Base-by-base conservation (phyloP, 352 stramenopile genomes). In the Globisporangium iwayamae region DNA sequence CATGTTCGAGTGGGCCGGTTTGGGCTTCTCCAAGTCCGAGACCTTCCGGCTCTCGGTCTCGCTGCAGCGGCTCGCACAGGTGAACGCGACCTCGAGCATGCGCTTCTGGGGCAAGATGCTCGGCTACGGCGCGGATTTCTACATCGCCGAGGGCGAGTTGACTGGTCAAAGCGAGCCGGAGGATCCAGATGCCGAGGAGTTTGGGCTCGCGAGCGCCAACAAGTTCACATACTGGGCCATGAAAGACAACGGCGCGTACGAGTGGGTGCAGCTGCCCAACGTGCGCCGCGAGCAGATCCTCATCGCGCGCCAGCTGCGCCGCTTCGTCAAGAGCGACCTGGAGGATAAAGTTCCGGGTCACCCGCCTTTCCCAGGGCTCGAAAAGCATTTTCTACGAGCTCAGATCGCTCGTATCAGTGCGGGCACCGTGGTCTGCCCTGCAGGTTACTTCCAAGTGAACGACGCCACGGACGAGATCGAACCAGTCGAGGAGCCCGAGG, bases 221-320 rank as follows among this genome's bases (percentile, higher is more conserved):
- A 94, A 93, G 62, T 90, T 89, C 63, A 96, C 88, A 13, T 97
- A 97, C 69, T 98, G 87, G 87, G 88, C 85, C 3, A 87, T 93
- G 81, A 86, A 87, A 61, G 85, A 91, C 68, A 73, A 92, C 47
- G 81, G 82, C n/a, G 60, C 46, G 45, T 94, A 91, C 67, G 67
- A 87, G 50, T 98, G 91, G 92, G 71, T 82, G 4, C 81, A 93
- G 58, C 68, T 98, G 28, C 89, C 89, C 6, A 83, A 73, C 30
- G 86, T 96, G 9, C 83, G 67, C 11, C 73, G 78, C 14, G 78
- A 89, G 2, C 87, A 97, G 48, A 90, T 98, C 56, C 66, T 94
- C 14, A 77, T 74, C 5, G 84, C 89, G 6, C 72, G 91, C 28
- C 79, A 95, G 62, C 77, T 97, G 18, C 78, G 75, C 34, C 78